Evolutionary conservation across 208 protist species (phyloP).

Genomic region (Trypanosoma conorhini): DNA sequence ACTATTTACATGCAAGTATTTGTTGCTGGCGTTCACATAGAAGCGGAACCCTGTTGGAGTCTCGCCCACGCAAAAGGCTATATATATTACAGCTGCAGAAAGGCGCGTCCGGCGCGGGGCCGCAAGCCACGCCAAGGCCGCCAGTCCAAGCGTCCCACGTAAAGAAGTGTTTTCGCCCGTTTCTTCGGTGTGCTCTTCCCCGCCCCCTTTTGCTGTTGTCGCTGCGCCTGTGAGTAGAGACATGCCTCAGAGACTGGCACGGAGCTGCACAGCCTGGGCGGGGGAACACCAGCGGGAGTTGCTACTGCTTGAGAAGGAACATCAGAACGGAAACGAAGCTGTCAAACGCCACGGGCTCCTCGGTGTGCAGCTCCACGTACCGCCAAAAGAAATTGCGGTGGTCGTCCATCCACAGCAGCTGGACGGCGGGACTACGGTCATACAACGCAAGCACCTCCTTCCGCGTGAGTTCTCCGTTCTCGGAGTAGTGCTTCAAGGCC

Average conservation of each 20-base stretch:
- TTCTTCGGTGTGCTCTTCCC: no score
- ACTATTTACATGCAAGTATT: background rate
- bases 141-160: no score
- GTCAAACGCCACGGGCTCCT: conserved; percentile 31
- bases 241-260: background rate
- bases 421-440: conserved; percentile 33
- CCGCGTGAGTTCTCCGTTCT: conserved; percentile 11
- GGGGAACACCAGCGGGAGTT: no score
- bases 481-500: conserved; percentile 17
- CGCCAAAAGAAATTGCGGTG: conserved; percentile 15
- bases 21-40: background rate
- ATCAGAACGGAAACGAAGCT: conserved; percentile 26
- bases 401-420: conserved; percentile 28
- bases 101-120: no score
- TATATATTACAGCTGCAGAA: no score
- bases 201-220: no score
- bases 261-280: background rate
- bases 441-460: conserved; percentile 31
- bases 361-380: conserved; percentile 15
- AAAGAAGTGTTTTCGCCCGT: no score
- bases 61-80: background rate
- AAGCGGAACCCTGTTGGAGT: conserved; percentile 3
- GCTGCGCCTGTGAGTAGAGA: background rate
- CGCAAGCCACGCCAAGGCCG: no score
- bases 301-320: conserved; percentile 29